phyloP scores from a whole-genome alignment of 495 filamentous ascomycete genomes.

The Aspergillus sclerotioniger region DNA sequence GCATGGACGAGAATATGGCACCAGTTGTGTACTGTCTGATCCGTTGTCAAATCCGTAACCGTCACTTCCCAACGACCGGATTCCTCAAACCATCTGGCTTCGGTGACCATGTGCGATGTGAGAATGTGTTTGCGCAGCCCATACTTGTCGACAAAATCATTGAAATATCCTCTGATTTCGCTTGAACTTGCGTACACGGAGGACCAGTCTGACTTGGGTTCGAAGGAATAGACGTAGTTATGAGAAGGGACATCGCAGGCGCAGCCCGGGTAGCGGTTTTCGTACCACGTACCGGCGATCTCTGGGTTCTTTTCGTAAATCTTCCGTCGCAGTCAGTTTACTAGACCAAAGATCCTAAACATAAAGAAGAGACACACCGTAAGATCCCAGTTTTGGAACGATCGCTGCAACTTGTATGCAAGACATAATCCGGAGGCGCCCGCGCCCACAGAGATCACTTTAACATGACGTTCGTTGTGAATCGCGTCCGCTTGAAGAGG shows the following conservation, averaged over 20 bases:
- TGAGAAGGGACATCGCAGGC: constrained; percentile 55
- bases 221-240: constrained; percentile 33
- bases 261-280: constrained; percentile 57
- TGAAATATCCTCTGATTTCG: constrained; percentile 10
- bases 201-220: constrained; percentile 12
- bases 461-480: constrained; percentile 6
- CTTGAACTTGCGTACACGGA: not conserved
- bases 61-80: constrained; percentile 2
- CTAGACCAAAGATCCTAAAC: not conserved
- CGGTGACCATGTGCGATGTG: constrained; percentile 4
- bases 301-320: constrained; percentile 11
- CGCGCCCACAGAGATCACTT: constrained; percentile 4
- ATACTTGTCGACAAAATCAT: not conserved
- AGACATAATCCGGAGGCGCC: constrained; percentile 7
- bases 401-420: constrained; percentile 8
- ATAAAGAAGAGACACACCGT: not conserved
- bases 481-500: not conserved
- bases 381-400: not conserved
- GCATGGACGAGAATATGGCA: constrained; percentile 6
- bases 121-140: not conserved
- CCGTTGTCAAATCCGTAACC: not conserved
- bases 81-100: constrained; percentile 7
- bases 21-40: constrained; percentile 1
- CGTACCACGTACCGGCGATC: constrained; percentile 57
- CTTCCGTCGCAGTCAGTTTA: not conserved